phyloP scores from a whole-genome alignment of 139 green algal genomes.

The Chlorokybus atmophyticus region DNA sequence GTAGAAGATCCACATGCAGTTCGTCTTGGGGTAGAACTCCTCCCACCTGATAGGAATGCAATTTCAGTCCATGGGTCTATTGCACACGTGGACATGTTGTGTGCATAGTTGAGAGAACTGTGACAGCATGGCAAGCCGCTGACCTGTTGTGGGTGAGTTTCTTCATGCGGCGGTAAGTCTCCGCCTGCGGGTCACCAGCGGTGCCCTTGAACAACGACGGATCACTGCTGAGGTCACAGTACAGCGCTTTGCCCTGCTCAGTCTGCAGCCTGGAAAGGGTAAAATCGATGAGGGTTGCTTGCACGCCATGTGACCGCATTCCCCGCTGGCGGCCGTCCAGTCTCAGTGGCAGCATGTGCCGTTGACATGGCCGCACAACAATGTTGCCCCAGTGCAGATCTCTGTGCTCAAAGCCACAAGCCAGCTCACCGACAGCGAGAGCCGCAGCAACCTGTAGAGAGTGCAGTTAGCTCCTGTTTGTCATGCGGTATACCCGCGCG shows the following conservation, averaged over 20 bases:
- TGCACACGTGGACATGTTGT: conserved; percentile 8
- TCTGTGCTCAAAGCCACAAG: conserved; percentile 86
- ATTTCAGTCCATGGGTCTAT: no score
- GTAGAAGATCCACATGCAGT: neutral
- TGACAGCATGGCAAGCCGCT: neutral
- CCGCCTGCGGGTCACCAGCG: conserved; percentile 58
- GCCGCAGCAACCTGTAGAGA: conserved; percentile 47
- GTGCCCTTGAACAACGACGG: conserved; percentile 77
- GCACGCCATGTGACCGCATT: conserved; percentile 5
- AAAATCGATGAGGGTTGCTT: conserved; percentile 70
- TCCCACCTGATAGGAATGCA: no score
- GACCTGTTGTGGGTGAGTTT: conserved; percentile 35
- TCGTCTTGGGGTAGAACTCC: no score
- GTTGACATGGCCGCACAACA: conserved; percentile 21
- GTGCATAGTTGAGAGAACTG: neutral
- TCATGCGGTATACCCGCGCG: no score
- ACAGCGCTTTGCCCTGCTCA: conserved; percentile 37
- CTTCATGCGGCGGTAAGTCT: conserved; percentile 78
- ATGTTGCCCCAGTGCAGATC: conserved; percentile 87
- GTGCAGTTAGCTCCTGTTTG: no score
- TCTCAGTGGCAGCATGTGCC: neutral
- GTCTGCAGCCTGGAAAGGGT: conserved; percentile 59
- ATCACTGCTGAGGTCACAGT: conserved; percentile 60
- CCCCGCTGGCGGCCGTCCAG: neutral
- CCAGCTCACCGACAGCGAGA: conserved; percentile 75